These are phyloP conservation scores for Tilletia walkeri DNA, from an alignment of 1,284 basidiomycete genomes.

Conservation along the genomic window DNA sequence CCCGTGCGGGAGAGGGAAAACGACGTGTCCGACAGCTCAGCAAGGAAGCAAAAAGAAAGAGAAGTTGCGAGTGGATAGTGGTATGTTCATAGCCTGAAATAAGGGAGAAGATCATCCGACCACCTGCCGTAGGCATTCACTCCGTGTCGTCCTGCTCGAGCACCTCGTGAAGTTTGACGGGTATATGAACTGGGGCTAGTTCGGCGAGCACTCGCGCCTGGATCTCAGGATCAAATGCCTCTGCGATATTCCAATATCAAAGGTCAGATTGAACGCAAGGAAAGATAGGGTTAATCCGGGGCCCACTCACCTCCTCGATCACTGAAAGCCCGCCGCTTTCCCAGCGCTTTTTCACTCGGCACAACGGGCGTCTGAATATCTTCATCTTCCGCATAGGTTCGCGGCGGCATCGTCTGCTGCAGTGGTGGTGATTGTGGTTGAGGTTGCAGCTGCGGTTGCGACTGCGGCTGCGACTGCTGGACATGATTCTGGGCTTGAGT, in stretches of 20 bases:
- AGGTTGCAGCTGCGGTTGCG: background rate
- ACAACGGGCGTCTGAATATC: conserved; percentile 35
- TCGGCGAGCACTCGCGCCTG: conserved; percentile 12
- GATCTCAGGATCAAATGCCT: conserved; percentile 18
- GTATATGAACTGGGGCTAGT: conserved; percentile 9
- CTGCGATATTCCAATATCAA: background rate
- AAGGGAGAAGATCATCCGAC: no score
- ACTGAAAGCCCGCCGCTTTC: conserved; percentile 38
- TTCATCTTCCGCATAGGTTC: conserved; percentile 20
- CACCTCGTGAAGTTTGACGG: conserved; percentile 16
- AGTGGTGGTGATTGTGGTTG: conserved; percentile 3
- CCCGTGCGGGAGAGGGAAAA: no score
- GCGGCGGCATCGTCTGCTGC: conserved; percentile 5
- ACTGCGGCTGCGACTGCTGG: background rate
- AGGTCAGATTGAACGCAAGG: no score
- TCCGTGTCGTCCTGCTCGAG: conserved; percentile 8
- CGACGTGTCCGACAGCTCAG: no score
- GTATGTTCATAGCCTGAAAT: no score
- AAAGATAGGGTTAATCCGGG: background rate
- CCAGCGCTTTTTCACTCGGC: conserved; percentile 44
- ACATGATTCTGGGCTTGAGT: background rate
- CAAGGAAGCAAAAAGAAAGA: no score
- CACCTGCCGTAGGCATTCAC: no score
- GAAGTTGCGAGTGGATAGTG: no score
- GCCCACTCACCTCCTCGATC: conserved; percentile 17